Conservation (phyloP, 805 yeast genomes). For the Hanseniaspora valbyensis region DNA sequence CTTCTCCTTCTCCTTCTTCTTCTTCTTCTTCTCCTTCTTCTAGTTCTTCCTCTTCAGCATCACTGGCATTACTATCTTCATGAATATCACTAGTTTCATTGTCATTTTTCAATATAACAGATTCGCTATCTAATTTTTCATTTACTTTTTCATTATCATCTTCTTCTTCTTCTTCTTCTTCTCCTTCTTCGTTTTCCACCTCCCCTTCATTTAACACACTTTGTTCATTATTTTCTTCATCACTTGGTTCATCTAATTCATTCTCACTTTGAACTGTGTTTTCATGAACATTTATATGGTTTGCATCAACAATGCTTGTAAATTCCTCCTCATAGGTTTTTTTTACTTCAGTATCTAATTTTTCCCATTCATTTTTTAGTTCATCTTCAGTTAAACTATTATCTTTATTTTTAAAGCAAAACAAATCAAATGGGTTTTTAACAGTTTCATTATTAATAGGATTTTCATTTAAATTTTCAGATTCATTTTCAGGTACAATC, state of each 20-base stretch:
- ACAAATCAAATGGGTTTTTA: background rate
- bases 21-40: constrained; percentile 10
- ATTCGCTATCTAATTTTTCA: constrained; percentile 19
- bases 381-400: constrained; percentile 4
- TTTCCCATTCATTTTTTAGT: background rate
- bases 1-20: constrained; percentile 17
- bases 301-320: constrained; percentile 19
- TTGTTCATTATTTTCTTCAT: constrained; percentile 18
- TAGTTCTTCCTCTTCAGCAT: constrained; percentile 13
- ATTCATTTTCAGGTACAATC: background rate
- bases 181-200: constrained; percentile 19
- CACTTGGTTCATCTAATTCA: constrained; percentile 14
- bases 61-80: constrained; percentile 15
- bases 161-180: constrained; percentile 27
- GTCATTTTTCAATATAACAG: constrained; percentile 17
- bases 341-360: constrained; percentile 57
- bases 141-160: constrained; percentile 24
- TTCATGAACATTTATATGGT: background rate
- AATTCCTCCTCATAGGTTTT: constrained; percentile 57
- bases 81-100: constrained; percentile 16
- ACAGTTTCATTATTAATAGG: constrained; percentile 8
- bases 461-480: background rate
- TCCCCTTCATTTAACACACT: constrained; percentile 14
- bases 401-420: constrained; percentile 8
- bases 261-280: background rate